Conservation (phyloP, 306 rosid genomes). For the Medicago arabica region DNA sequence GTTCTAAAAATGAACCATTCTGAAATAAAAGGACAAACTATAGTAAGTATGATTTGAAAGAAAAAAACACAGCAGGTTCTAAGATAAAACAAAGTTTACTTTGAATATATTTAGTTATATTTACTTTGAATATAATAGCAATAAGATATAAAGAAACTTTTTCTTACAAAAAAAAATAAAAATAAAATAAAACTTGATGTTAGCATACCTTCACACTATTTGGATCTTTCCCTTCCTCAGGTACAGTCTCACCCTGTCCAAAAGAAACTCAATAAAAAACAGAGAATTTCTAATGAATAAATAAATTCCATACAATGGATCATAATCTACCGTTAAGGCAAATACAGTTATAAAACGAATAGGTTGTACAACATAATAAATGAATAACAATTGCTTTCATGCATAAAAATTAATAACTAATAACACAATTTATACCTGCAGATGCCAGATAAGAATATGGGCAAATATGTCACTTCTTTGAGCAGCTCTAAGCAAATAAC, state of each 20-base stretch:
- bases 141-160: slow-evolving; percentile 23
- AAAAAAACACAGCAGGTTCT: not conserved
- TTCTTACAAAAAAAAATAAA: no score
- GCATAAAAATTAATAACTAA: not conserved
- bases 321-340: slow-evolving; percentile 19
- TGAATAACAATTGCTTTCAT: slow-evolving; percentile 20
- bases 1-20: slow-evolving; percentile 78
- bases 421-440: slow-evolving; percentile 67
- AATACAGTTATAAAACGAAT: slow-evolving; percentile 11
- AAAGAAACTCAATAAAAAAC: slow-evolving; percentile 40
- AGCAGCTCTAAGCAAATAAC: slow-evolving; percentile 95
- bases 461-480: slow-evolving; percentile 95
- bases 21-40: slow-evolving; percentile 54
- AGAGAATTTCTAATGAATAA: slow-evolving; percentile 14
- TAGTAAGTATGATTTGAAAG: slow-evolving; percentile 30
- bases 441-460: slow-evolving; percentile 95
- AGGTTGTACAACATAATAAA: slow-evolving; percentile 15
- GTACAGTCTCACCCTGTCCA: slow-evolving; percentile 87
- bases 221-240: slow-evolving; percentile 77
- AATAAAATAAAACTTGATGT: slow-evolving; percentile 20
- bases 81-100: slow-evolving; percentile 14
- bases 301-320: slow-evolving; percentile 23
- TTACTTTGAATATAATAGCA: slow-evolving; percentile 25
- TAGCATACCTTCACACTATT: slow-evolving; percentile 71
- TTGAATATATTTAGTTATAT: slow-evolving; percentile 6